Evolutionary conservation across 495 filamentous ascomycete genomes (phyloP).

Genomic region (Aspergillus olivimuriae): DNA sequence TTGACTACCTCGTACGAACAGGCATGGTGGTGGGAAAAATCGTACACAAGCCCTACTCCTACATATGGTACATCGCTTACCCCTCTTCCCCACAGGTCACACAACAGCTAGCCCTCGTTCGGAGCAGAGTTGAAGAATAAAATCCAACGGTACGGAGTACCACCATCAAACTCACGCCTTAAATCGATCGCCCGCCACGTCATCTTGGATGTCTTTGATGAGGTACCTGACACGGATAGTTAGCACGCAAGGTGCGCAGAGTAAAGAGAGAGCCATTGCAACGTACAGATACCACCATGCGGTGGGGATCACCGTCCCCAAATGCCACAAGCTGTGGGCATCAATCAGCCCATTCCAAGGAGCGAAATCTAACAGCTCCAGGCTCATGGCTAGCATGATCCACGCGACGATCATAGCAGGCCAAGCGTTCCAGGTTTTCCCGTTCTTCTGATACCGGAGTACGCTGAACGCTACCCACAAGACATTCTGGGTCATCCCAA

Average conservation of each 20-base stretch:
- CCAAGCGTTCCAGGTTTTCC: constrained; percentile 75
- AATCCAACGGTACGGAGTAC: not conserved
- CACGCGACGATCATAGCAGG: constrained; percentile 89
- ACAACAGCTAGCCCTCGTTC: too few species aligned
- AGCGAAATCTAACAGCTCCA: constrained; percentile 91
- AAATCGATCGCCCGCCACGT: constrained; percentile 50
- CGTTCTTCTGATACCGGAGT: constrained; percentile 59
- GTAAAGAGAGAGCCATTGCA: not conserved
- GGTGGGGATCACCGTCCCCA: constrained; percentile 83
- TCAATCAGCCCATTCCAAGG: constrained; percentile 78
- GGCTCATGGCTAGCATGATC: constrained; percentile 88
- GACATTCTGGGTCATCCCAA: constrained; percentile 72
- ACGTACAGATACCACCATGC: constrained; percentile 95
- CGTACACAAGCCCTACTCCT: too few species aligned
- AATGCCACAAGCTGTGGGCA: constrained; percentile 94
- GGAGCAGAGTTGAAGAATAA: too few species aligned
- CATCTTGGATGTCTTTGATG: constrained; percentile 70
- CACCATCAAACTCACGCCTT: constrained; percentile 32
- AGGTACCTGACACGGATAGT: constrained; percentile 63
- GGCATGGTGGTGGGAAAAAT: too few species aligned
- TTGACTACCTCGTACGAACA: too few species aligned
- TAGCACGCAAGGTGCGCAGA: too few species aligned
- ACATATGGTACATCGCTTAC: too few species aligned
- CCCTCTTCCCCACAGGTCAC: too few species aligned
- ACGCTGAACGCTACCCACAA: constrained; percentile 85